phyloP scores from a whole-genome alignment of 2,329 filamentous ascomycete genomes.

The Diaporthe destruens region DNA sequence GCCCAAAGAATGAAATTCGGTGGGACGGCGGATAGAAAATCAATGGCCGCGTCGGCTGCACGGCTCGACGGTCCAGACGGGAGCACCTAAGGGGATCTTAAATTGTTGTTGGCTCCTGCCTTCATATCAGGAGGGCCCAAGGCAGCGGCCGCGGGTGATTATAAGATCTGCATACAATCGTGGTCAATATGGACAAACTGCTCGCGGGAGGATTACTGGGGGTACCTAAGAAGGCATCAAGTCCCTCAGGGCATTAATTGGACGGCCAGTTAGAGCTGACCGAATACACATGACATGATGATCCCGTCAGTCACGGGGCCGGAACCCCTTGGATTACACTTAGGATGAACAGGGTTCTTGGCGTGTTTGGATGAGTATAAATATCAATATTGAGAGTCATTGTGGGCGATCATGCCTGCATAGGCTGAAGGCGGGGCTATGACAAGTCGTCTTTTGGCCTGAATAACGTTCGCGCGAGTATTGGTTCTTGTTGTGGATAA shows the following conservation, averaged over 20 bases:
- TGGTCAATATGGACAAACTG: not conserved
- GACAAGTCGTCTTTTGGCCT: not conserved
- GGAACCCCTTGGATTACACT: not conserved
- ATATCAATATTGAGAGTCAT: constrained; percentile 5
- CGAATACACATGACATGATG: constrained; percentile 4
- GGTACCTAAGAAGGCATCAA: too few relatives aligned
- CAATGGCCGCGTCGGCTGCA: constrained; percentile 4
- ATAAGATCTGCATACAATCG: constrained; percentile 2
- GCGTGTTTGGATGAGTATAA: constrained; percentile 21
- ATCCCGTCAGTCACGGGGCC: not conserved
- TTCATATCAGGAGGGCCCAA: too few relatives aligned
- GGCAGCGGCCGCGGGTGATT: not conserved
- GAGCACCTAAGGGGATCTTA: not conserved
- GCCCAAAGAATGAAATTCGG: not conserved
- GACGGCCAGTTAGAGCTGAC: not conserved
- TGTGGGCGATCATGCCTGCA: not conserved
- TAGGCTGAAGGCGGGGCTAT: constrained; percentile 23
- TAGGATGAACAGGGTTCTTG: constrained; percentile 26
- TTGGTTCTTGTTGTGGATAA: constrained; percentile 27
- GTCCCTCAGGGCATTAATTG: not conserved
- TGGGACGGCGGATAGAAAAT: not conserved
- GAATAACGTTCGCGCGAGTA: constrained; percentile 11
- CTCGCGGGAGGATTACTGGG: not conserved
- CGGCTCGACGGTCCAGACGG: constrained; percentile 32
- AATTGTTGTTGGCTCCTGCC: not conserved